Percentiles rank a stretch among this genome's conserved stretches.
phyloP scores from a whole-genome alignment of 345 rosid genomes.

The Citropsis articulata region DNA sequence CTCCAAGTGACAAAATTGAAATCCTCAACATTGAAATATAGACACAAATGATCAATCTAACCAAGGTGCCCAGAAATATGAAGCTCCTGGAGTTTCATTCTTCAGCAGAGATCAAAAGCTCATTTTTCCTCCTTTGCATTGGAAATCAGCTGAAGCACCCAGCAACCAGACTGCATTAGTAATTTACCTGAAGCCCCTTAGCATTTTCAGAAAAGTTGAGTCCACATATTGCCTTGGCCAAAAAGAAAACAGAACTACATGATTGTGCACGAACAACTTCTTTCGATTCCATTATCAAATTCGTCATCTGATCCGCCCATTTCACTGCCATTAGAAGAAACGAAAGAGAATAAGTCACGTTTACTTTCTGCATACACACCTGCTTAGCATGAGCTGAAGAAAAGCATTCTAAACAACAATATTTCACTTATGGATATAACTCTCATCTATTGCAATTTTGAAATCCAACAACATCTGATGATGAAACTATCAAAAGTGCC shows the following conservation, averaged over 20 bases:
- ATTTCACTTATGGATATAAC: neutral
- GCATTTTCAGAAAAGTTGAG: neutral
- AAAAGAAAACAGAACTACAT: conserved; percentile 38
- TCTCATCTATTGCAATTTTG: neutral
- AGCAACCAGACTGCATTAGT: conserved; percentile 19
- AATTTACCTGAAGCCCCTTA: conserved; percentile 3
- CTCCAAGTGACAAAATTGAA: conserved; percentile 44
- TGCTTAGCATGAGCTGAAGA: neutral
- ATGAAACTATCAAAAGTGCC: neutral
- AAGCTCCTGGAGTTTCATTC: conserved; percentile 18
- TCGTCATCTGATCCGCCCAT: conserved; percentile 56
- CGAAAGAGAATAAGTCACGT: neutral
- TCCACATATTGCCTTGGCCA: neutral
- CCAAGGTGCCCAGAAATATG: conserved; percentile 12
- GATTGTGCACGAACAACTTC: conserved; percentile 57
- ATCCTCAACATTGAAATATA: conserved; percentile 31
- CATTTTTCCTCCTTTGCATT: conserved; percentile 13
- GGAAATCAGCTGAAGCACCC: conserved; percentile 14
- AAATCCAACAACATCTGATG: neutral
- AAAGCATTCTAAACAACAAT: neutral
- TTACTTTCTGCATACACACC: neutral
- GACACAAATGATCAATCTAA: conserved; percentile 29
- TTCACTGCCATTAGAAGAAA: conserved; percentile 48
- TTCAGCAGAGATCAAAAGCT: neutral
- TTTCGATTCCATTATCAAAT: conserved; percentile 46